Base-by-base conservation (phyloP, 2,329 filamentous ascomycete genomes). In the Cladosporium sp. region DNA sequence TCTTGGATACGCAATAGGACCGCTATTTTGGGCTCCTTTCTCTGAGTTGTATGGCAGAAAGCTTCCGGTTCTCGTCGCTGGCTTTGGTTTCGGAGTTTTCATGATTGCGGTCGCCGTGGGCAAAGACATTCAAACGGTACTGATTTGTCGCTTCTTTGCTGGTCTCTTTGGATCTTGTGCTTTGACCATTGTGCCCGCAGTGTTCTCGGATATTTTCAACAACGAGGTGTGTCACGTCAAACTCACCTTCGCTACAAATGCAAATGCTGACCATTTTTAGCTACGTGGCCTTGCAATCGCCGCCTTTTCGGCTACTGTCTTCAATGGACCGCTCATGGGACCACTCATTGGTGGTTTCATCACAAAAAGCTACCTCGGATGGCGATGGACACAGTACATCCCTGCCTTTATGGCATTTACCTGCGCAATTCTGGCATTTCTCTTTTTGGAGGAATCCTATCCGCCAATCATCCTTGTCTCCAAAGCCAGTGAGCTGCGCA, bases 371-470 rank as follows among this genome's bases (percentile, higher is more conserved):
- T 62, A 65, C 36, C 58, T 69, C 1, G 65, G 67, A n/a, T 82
- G 79, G 80, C 62, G 73, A 18, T 82, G 78, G 78, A 65, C 62
- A 9, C 64, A 61, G 44, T 68, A 80, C 56, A 71, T 82, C 34
- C 70, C 71, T 3, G 73, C 72, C 0, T 73, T 83, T 56, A 79
- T 83, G 76, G 79, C 78, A n/a, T 79, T 76, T 52, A 15, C 67
- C 3, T 71, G 74, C 2, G 72, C 79, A 11, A 60, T 66, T 0
- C 59, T 80, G 8, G 70, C 77, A 38, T 36, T 80, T 0, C 57
- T 82, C 32, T 80, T 82, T 63, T 68, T 82, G 20, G 65, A 78
- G 44, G 80, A 83, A 60, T 78, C 78, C 0, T 83, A 83, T 54
- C 75, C 79, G 1, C 80, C 80, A 0, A 71, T 81, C 1, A 76